phyloP scores from a whole-genome alignment of 176 grass and related monocot species.

The Rhynchospora tenuis region DNA sequence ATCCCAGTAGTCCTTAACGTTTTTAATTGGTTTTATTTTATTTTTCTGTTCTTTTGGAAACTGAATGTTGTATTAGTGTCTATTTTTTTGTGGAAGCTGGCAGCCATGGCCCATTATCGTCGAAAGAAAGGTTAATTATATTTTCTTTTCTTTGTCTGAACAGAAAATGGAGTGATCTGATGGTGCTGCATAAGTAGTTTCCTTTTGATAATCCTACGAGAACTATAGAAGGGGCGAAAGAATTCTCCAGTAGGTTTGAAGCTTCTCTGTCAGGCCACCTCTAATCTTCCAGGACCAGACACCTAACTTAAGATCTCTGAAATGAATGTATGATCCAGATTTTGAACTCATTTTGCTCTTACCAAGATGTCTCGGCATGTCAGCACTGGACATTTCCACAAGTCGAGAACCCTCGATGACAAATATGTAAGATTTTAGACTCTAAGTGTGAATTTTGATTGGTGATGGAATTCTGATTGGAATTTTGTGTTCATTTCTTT shows the following conservation, averaged over 20 bases:
- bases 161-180: neutral
- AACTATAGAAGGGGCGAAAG: neutral
- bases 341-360: constrained; percentile 14
- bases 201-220: neutral
- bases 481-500: constrained; percentile 18
- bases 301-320: constrained; percentile 26
- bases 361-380: constrained; percentile 54
- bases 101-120: neutral
- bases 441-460: constrained; percentile 6
- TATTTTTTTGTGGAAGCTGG: neutral
- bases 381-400: constrained; percentile 64
- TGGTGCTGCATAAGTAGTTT: neutral
- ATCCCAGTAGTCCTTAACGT: neutral
- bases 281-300: constrained; percentile 43
- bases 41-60: too few species aligned
- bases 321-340: neutral
- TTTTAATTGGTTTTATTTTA: too few species aligned
- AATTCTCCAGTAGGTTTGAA: neutral
- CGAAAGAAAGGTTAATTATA: neutral
- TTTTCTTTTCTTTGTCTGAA: neutral
- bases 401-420: constrained; percentile 94
- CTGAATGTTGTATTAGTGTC: neutral
- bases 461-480: neutral
- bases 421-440: constrained; percentile 67
- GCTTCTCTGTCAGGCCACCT: constrained; percentile 7